Percentiles rank a stretch among this genome's conserved stretches.
phyloP scores from a whole-genome alignment of 163 green algal species.

The Coccomyxa subellipsoidea region DNA sequence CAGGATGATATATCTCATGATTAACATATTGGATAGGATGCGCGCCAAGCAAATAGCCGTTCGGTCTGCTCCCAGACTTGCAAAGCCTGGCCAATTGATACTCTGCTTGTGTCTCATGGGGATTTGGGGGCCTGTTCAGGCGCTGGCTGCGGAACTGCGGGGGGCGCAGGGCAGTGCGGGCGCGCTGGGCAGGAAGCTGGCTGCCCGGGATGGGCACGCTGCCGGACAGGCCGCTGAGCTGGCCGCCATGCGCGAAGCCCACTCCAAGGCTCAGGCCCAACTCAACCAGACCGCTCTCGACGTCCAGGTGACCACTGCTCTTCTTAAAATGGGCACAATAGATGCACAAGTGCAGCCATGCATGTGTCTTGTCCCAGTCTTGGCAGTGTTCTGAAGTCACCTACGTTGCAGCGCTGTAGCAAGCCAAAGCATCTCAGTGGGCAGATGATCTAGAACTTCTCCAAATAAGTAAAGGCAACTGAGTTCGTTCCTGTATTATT shows the following conservation, averaged over 20 bases:
- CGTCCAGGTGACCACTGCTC: conserved; percentile 41
- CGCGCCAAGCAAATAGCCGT: too few species aligned
- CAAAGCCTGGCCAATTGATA: too few species aligned
- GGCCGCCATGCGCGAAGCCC: conserved; percentile 42
- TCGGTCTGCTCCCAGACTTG: too few species aligned
- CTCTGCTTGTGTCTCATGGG: neutral
- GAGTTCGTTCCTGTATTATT: too few species aligned
- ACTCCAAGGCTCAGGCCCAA: conserved; percentile 43
- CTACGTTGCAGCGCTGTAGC: too few species aligned
- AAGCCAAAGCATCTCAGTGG: too few species aligned
- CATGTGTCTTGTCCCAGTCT: neutral
- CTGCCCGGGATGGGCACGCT: conserved; percentile 37
- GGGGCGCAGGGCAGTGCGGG: conserved; percentile 40
- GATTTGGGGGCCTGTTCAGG: neutral
- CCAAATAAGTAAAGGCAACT: too few species aligned
- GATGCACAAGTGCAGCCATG: too few species aligned
- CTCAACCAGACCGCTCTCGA: conserved; percentile 64
- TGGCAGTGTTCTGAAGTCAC: too few species aligned
- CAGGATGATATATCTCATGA: too few species aligned
- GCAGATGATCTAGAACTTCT: too few species aligned
- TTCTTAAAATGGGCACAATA: neutral
- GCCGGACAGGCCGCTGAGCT: conserved; percentile 35
- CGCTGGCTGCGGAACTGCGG: conserved; percentile 25
- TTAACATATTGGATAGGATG: too few species aligned
- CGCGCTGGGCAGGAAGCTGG: conserved; percentile 55